Conservation (phyloP, 1,284 basidiomycete genomes). For the Vanrija sp. region DNA sequence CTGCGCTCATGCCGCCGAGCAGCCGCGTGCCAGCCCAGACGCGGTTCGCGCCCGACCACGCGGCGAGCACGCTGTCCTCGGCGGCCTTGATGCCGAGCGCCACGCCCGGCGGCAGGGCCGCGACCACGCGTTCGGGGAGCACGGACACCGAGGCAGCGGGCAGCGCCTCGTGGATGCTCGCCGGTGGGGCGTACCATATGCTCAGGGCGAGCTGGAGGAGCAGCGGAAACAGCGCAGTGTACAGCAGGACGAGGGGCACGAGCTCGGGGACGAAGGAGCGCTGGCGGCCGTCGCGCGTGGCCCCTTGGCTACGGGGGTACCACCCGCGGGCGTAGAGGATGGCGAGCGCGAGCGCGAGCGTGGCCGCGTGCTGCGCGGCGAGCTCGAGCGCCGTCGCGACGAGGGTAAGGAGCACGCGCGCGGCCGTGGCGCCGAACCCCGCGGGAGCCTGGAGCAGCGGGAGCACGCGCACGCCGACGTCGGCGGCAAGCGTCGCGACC, state of each 20-base stretch:
- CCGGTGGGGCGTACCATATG: conserved; percentile 63
- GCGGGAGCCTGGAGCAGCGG: neutral
- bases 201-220: conserved; percentile 77
- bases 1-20: conserved; percentile 76
- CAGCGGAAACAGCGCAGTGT: conserved; percentile 80
- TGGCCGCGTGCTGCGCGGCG: conserved; percentile 32
- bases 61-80: conserved; percentile 47
- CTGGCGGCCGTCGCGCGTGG: conserved; percentile 28
- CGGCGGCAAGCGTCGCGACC: conserved; percentile 24
- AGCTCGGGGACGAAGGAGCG: conserved; percentile 55
- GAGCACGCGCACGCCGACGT: conserved; percentile 21
- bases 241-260: conserved; percentile 73
- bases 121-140: neutral
- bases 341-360: conserved; percentile 22
- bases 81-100: neutral
- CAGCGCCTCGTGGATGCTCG: conserved; percentile 31
- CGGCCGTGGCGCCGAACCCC: neutral
- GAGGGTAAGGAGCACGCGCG: neutral
- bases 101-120: neutral
- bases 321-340: conserved; percentile 25
- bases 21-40: conserved; percentile 81
- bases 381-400: conserved; percentile 23
- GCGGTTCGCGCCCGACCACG: conserved; percentile 58
- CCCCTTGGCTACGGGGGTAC: conserved; percentile 15
- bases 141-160: conserved; percentile 15